Conservation (phyloP, 2,329 filamentous ascomycete genomes). For the Ophiostoma sp. region DNA sequence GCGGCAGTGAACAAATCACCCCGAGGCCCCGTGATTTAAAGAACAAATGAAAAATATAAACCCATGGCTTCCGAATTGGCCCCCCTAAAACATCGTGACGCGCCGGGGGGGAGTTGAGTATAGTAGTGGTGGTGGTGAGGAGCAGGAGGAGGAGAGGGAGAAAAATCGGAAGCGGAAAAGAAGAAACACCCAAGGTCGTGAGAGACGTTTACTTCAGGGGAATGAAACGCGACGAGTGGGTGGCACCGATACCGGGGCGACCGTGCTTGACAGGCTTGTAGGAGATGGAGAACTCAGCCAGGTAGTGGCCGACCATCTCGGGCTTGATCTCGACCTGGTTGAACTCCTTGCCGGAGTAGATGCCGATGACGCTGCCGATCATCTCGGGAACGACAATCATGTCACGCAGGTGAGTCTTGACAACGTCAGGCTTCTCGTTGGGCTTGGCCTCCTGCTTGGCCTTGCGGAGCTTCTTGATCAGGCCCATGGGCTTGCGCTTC, state of each 20-base stretch:
- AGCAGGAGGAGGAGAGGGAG: not conserved
- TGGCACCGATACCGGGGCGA: slow-evolving; percentile 99
- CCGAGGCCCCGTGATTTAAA: slow-evolving; percentile 11
- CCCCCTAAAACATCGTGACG: slow-evolving; percentile 7
- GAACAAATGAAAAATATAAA: slow-evolving; percentile 16
- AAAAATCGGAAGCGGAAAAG: not conserved
- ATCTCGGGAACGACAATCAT: slow-evolving; percentile 99
- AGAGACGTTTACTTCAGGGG: slow-evolving; percentile 81
- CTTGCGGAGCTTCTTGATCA: slow-evolving; percentile 99
- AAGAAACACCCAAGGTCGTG: slow-evolving; percentile 7
- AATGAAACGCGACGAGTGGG: slow-evolving; percentile 99
- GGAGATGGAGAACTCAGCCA: slow-evolving; percentile 99
- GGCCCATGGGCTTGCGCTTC: slow-evolving; percentile 99
- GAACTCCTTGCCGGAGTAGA: slow-evolving; percentile 99
- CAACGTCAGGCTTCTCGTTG: slow-evolving; percentile 99
- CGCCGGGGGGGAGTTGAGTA: not conserved
- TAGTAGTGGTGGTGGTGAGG: not conserved
- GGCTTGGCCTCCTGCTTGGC: slow-evolving; percentile 97
- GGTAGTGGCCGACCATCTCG: slow-evolving; percentile 99
- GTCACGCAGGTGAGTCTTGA: slow-evolving; percentile 99
- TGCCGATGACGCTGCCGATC: slow-evolving; percentile 97
- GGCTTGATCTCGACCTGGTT: slow-evolving; percentile 99
- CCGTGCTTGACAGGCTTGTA: slow-evolving; percentile 99
- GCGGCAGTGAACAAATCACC: not conserved
- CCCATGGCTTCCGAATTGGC: slow-evolving; percentile 16